phyloP scores from a whole-genome alignment of 2,329 filamentous ascomycete genomes.

The Cladosporium sphaerospermum region DNA sequence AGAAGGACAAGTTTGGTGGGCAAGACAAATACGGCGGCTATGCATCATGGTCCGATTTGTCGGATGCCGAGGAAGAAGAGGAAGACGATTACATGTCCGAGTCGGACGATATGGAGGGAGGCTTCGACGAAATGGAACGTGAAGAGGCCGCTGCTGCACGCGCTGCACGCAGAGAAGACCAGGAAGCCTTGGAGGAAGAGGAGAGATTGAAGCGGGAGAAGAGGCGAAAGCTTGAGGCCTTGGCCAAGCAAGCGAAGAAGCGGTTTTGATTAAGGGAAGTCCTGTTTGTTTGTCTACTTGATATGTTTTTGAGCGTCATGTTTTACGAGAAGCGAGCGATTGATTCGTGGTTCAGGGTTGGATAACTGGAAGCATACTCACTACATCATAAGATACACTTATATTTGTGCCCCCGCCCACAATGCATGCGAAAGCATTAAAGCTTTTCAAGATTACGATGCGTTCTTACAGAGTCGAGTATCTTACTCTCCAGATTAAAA shows the following conservation, averaged over 20 bases:
- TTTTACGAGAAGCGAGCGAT: constrained; percentile 9
- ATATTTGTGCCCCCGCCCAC: no score
- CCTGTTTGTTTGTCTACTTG: background rate
- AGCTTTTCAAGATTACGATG: background rate
- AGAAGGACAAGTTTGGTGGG: constrained; percentile 27
- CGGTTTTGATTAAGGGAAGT: constrained; percentile 8
- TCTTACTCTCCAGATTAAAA: no score
- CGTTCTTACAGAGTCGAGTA: background rate
- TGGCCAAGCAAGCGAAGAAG: constrained; percentile 30
- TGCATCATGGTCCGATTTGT: constrained; percentile 33
- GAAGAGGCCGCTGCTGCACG: constrained; percentile 61
- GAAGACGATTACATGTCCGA: constrained; percentile 62
- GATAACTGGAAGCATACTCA: background rate
- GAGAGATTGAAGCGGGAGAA: constrained; percentile 57
- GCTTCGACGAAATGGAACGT: constrained; percentile 63
- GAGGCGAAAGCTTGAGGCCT: constrained; percentile 34
- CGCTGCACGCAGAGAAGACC: constrained; percentile 62
- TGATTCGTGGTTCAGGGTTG: background rate
- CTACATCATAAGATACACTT: background rate
- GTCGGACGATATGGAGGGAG: constrained; percentile 74
- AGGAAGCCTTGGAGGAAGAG: constrained; percentile 57
- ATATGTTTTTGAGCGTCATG: constrained; percentile 11
- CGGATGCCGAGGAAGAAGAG: constrained; percentile 42
- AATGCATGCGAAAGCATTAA: no score
- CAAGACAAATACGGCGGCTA: constrained; percentile 34